Conservation (phyloP, 1,284 basidiomycete species). For the Pholiota adiposa region DNA sequence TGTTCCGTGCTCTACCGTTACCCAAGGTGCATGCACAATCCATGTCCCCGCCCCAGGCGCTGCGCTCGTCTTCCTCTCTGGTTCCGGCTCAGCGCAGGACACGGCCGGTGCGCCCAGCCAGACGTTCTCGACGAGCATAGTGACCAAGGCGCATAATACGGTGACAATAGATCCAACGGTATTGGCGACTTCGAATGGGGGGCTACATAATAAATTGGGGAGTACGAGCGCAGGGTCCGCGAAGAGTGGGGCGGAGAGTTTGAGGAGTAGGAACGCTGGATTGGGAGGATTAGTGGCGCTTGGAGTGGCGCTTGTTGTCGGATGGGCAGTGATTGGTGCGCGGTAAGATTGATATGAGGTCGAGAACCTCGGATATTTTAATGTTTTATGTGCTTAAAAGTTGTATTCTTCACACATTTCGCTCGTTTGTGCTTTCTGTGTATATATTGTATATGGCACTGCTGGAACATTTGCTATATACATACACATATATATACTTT, state of each 20-base stretch:
- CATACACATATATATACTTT: no score
- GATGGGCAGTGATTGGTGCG: background rate
- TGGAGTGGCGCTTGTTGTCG: conserved; percentile 5
- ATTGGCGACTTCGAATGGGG: conserved; percentile 58
- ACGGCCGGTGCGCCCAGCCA: conserved; percentile 27
- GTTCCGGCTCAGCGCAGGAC: conserved; percentile 41
- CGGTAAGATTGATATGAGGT: background rate
- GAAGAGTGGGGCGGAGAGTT: background rate
- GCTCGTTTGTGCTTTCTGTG: no score
- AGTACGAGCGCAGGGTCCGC: conserved; percentile 47
- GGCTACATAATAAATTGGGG: conserved; percentile 36
- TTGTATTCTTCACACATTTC: no score
- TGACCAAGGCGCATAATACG: conserved; percentile 53
- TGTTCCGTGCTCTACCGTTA: conserved; percentile 45
- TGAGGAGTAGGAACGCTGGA: background rate
- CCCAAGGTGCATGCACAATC: conserved; percentile 48
- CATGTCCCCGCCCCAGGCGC: conserved; percentile 73
- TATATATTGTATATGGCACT: no score
- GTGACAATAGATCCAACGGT: conserved; percentile 36
- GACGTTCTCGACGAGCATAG: conserved; percentile 60
- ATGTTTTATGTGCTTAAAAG: no score
- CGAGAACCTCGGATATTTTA: no score
- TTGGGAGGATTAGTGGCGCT: conserved; percentile 3
- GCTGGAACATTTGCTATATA: no score
- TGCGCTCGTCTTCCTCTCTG: conserved; percentile 71